Percentiles rank a stretch among this genome's conserved stretches.
These are phyloP conservation scores for Mycena floridula DNA, from an alignment of 768 basidiomycete species.

Conservation along the genomic window DNA sequence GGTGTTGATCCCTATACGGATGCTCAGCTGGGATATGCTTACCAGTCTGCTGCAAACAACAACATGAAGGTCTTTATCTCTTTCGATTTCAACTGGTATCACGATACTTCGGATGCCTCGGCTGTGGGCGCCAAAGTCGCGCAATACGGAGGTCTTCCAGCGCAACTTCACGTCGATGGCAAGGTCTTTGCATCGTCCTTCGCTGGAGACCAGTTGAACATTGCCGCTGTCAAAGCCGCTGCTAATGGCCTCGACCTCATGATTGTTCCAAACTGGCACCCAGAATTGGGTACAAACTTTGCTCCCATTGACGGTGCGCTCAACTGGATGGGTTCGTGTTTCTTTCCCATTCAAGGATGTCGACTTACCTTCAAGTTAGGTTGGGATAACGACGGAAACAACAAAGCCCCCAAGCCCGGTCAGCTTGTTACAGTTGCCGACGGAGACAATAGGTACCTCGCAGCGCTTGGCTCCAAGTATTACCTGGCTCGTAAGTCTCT, in stretches of 20 bases:
- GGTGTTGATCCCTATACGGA: slow-evolving; percentile 34
- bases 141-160: slow-evolving; percentile 24
- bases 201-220: no score
- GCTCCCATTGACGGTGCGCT: slow-evolving; percentile 10
- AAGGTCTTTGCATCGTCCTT: no score
- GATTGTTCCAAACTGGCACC: slow-evolving; percentile 14
- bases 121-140: slow-evolving; percentile 29
- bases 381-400: slow-evolving; percentile 13
- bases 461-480: slow-evolving; percentile 8
- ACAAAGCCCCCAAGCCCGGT: slow-evolving; percentile 9
- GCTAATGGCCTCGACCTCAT: slow-evolving; percentile 6
- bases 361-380: no score
- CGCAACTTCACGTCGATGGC: no score
- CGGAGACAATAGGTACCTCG: slow-evolving; percentile 8
- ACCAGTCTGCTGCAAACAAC: slow-evolving; percentile 26
- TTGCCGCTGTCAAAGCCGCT: no score
- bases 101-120: slow-evolving; percentile 11
- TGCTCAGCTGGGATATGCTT: slow-evolving; percentile 28
- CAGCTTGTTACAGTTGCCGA: slow-evolving; percentile 5
- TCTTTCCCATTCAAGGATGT: no score
- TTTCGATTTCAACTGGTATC: slow-evolving; percentile 24
- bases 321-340: slow-evolving; percentile 16
- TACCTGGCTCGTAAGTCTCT: slow-evolving; percentile 14
- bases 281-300: no score
- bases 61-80: slow-evolving; percentile 30